Evolutionary conservation across 345 rosid genomes (phyloP), one percentile per base, ranked within the genome.

Genomic region (Clausena lansium): DNA sequence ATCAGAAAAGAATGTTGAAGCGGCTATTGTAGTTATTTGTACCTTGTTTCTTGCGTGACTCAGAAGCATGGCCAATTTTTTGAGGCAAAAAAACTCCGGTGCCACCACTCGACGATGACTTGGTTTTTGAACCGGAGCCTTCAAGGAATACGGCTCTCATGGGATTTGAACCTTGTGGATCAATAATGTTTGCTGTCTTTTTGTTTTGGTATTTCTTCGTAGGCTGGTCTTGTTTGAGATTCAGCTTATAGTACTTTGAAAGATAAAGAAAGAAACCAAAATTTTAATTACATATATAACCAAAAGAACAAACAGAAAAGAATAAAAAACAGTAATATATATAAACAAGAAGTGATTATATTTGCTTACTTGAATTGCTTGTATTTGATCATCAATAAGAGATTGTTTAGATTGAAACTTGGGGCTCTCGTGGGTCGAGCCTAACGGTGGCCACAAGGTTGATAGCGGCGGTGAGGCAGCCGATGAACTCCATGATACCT

Each of bases 31-130:
- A 35, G 22, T 20, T 39, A 50, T 57, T 20, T 47, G 41, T 81
- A 91, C 97, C 93, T 84, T 81, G 76, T 85, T 88, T 93, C 80
- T 85, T 89, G 82, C 85, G 91, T 74, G 95, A 67, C 55, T 89
- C 86, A 64, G 72, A 36, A 74, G 86, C 68, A 20, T 86, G 78
- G 67, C 80, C 78, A 22, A 69, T 85, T 39, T 83, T 76, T 69
- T 88, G 84, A 45, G 98, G 98, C 86, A 95, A 84, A 88, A 95
- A 95, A 67, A 95, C 98, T 30, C 98, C 98, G 1, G 98, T 95
- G 36, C 98, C 98, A 77, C 84, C 57, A 52, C 57, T 11, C 3
- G 50, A 65, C 3, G 50, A 65, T n/a, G 97, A 86, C 30, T 83
- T 85, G 36, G 79, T 76, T 79, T 70, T 83, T 14, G 92, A 77